Base-by-base conservation (phyloP, 768 basidiomycete genomes). In the Mycena crocata region DNA sequence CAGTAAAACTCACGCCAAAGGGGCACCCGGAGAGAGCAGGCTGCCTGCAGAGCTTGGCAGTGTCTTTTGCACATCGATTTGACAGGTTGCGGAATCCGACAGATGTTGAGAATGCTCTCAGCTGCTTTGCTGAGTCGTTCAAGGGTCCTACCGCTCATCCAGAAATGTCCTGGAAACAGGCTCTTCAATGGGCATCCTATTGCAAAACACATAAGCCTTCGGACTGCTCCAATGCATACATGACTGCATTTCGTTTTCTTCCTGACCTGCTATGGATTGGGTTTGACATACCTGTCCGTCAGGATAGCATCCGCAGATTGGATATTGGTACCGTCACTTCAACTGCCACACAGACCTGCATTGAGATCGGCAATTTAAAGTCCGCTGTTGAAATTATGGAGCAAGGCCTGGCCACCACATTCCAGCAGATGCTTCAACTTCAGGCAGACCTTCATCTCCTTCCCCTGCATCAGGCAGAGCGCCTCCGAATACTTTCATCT, bases 211-310 rank as follows among this genome's bases (percentile, higher is more conserved):
- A 39, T 32, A 9, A 45, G 19, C 30, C 56, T 6, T 31, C 40
- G 1, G 17, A 57, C 32, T 34, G 32, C 24, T 2, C 24, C 34
- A 5, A 17, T 31, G 39, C 44, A 4, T 44, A 31, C 31, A 3
- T 24, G 4, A 31, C 44, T 21, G 56, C 56, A 12, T 57, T 57
- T 19, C 31, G 31, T 44, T 40, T 57, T 2, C 39, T 57, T 5
- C 55, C 54, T 37, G 54, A 55, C 3, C n/a, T 55, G 7, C 15
- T 56, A 7, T 56, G 55, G 39, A 56, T 56, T 31, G 56, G 56
- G 4, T 14, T 32, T 34, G 31, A 40, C 19, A 32, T 57, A 17
- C 28, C 34, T 32, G 56, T 44, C 2, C 40, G 56, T 8, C 56
- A 45, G 44, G 40, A 40, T 31, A 30, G 30, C 9, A 21, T 57